These are phyloP conservation scores for Cordyceps cicadae DNA, from an alignment of 2,329 filamentous ascomycete genomes.

Conservation along the genomic window DNA sequence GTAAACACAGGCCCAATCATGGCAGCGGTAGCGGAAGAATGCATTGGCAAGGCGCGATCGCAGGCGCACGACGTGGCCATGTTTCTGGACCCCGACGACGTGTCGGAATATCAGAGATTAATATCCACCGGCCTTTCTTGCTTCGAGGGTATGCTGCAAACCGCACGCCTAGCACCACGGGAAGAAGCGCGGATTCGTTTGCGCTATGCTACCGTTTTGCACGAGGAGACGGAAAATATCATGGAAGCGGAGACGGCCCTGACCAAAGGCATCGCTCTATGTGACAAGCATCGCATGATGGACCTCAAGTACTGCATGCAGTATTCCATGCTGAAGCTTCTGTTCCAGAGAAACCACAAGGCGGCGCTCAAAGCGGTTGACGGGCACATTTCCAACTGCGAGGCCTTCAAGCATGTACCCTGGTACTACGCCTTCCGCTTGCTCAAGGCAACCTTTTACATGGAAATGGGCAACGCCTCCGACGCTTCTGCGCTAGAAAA, in stretches of 20 bases:
- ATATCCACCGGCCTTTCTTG: slow-evolving; percentile 66
- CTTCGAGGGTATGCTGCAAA: slow-evolving; percentile 60
- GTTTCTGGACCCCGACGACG: slow-evolving; percentile 29
- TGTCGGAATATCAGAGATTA: slow-evolving; percentile 63
- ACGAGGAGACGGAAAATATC: slow-evolving; percentile 68
- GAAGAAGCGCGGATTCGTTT: slow-evolving; percentile 62
- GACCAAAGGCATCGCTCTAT: slow-evolving; percentile 62
- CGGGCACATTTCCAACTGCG: slow-evolving; percentile 57
- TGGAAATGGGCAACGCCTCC: slow-evolving; percentile 50
- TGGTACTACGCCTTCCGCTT: slow-evolving; percentile 76
- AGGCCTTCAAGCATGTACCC: slow-evolving; percentile 57
- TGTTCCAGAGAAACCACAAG: slow-evolving; percentile 63
- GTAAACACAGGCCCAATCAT: slow-evolving; percentile 51
- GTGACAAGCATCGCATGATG: slow-evolving; percentile 46
- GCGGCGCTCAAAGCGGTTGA: slow-evolving; percentile 67
- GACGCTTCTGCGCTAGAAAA: slow-evolving; percentile 61
- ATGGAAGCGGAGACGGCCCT: slow-evolving; percentile 65
- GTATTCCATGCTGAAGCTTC: slow-evolving; percentile 60
- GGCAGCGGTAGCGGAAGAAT: slow-evolving; percentile 67
- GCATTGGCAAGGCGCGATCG: slow-evolving; percentile 57
- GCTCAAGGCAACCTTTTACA: slow-evolving; percentile 59
- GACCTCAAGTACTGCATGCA: slow-evolving; percentile 74
- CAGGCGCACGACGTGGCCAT: slow-evolving; percentile 39
- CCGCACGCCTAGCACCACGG: slow-evolving; percentile 51
- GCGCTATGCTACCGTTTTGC: slow-evolving; percentile 62